Base-by-base conservation (phyloP, 371 early-diverging fungal genomes). In the Thermomucor indicae-seudaticae region DNA sequence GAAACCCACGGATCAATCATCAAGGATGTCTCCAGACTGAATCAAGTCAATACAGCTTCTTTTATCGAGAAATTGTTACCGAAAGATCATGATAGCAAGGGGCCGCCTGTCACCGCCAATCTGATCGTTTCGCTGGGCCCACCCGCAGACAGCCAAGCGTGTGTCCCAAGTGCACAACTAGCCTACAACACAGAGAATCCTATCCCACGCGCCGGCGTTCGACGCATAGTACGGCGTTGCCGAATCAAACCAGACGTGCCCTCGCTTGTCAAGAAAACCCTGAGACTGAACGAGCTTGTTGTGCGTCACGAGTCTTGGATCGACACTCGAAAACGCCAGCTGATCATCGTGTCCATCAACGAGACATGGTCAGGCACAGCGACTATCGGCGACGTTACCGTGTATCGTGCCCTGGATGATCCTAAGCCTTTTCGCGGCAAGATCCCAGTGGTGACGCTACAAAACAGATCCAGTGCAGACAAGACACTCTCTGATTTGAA, bases 271-370 rank as follows among this genome's bases (percentile, higher is more conserved):
- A 43, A 40, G 20, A 44, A 19, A 20, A 51, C 57, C 0, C 16
- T 58, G n/a, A 39, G 47, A 4, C 28, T 52, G 24, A 29, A 22
- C 25, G 58, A 58, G 17, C 17, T 58, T 43, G 25, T 48, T 7
- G 38, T 58, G 24, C 44, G 46, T n/a, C 58, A 58, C 38, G 53
- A 51, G 16, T 47, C 58, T 14, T 40, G 45, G 28, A 58, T 58
- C 14, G 58, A 58, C 38, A 14, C 39, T 19, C 35, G 46, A 22
- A 30, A 31, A 19, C 31, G 43, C 0, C 42, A 51, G 20, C 14
- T 58, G 35, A 31, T 34, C 12, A 45, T 58, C 10, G 35, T 43
- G 1, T 20, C 47, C 1, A 16, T 17, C 14, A 58, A 58, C 37
- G 58, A 58, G 28, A 48, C 53, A 8, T 43, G 44, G 37, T 23